Conservation (phyloP, 345 rosid species). For the Salix arbutifolia region DNA sequence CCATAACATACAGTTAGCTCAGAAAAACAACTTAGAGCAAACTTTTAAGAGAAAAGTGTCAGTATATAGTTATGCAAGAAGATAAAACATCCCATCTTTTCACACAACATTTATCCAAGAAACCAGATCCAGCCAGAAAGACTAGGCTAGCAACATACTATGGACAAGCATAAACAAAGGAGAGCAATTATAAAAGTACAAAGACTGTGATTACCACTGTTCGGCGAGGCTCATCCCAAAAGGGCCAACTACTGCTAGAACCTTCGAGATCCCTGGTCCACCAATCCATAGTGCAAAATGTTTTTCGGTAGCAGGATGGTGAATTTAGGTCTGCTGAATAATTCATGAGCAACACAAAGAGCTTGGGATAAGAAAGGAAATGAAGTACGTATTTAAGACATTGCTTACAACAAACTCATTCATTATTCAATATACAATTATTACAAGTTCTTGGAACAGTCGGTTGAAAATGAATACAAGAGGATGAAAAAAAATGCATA, state of each 20-base stretch:
- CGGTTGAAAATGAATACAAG: not conserved
- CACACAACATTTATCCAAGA: not conserved
- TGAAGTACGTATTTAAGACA: not conserved
- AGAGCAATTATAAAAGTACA: not conserved
- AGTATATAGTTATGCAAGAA: constrained; percentile 1
- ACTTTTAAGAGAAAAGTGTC: constrained; percentile 1
- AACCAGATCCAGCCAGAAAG: not conserved
- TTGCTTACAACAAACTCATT: not conserved
- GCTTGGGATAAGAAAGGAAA: constrained; percentile 9
- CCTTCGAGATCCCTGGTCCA: constrained; percentile 69
- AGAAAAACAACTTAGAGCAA: not conserved
- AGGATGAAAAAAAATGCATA: not conserved
- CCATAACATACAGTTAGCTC: not conserved
- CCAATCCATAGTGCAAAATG: constrained; percentile 68
- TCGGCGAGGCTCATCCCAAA: constrained; percentile 51
- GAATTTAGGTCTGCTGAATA: constrained; percentile 35
- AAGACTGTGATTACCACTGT: constrained; percentile 47
- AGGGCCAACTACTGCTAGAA: constrained; percentile 50
- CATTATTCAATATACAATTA: not conserved
- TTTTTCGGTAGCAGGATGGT: constrained; percentile 13
- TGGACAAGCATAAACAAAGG: not conserved
- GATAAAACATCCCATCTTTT: not conserved
- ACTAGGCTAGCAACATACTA: not conserved
- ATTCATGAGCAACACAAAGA: constrained; percentile 14
- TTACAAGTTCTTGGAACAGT: not conserved